Conservation (phyloP, 163 green algal genomes). For the Volvox carteri region DNA sequence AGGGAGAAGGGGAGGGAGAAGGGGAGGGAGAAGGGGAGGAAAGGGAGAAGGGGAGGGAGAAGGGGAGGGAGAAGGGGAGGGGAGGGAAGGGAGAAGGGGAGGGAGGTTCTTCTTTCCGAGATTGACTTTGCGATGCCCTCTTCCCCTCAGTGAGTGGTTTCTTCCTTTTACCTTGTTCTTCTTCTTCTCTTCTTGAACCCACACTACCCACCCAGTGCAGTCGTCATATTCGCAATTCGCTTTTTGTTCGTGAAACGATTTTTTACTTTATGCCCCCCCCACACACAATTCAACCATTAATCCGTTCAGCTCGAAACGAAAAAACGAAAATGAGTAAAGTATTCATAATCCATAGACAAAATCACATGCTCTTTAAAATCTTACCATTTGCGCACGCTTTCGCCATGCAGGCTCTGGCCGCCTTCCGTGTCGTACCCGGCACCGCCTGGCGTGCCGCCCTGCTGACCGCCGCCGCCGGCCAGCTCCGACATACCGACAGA, state of each 20-base stretch:
- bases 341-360: neutral
- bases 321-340: neutral
- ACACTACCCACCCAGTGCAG: too few relatives aligned
- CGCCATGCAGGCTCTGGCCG: neutral
- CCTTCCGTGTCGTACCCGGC: neutral
- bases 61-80: neutral
- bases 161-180: neutral
- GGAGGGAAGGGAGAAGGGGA: neutral
- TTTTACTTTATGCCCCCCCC: neutral
- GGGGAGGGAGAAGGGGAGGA: neutral
- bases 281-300: neutral
- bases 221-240: too few relatives aligned
- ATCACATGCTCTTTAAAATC: neutral
- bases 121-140: too few relatives aligned
- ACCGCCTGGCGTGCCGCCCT: constrained; percentile 1
- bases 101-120: neutral
- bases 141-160: too few relatives aligned
- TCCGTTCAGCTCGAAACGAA: neutral
- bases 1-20: neutral
- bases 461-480: constrained; percentile 22
- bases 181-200: neutral
- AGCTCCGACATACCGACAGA: constrained; percentile 2
- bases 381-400: neutral
- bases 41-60: neutral
- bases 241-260: too few relatives aligned